Evolutionary conservation across 2,329 filamentous ascomycete species (phyloP).

Genomic region (Sclerotiophoma versabilis): DNA sequence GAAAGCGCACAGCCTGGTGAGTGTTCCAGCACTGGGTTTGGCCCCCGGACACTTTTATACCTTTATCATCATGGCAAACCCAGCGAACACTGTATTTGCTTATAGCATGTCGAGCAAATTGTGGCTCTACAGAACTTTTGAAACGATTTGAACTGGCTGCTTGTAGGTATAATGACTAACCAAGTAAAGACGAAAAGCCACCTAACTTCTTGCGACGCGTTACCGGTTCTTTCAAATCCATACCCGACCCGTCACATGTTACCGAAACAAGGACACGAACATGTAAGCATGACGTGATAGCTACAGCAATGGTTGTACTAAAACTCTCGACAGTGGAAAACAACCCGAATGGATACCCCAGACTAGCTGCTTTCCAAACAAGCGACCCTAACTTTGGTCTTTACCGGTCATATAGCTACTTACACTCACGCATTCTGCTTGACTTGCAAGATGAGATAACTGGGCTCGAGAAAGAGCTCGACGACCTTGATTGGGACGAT

Average conservation of each 20-base stretch:
- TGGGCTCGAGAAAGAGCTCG: constrained; percentile 47
- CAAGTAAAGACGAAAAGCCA: constrained; percentile 29
- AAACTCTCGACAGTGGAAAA: constrained; percentile 42
- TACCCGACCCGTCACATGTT: constrained; percentile 40
- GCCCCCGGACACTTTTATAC: constrained; percentile 20
- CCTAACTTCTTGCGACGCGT: constrained; percentile 37
- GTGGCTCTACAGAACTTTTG: no score
- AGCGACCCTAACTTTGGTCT: constrained; percentile 51
- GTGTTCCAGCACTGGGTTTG: constrained; percentile 21
- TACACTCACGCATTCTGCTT: constrained; percentile 50
- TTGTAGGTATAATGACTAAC: constrained; percentile 20
- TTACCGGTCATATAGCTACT: constrained; percentile 50
- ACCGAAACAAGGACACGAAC: constrained; percentile 44
- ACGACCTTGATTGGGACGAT: constrained; percentile 44
- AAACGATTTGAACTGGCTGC: no score
- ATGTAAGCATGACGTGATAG: constrained; percentile 25
- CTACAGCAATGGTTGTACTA: not conserved
- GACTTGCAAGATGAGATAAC: constrained; percentile 50
- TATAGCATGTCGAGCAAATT: no score
- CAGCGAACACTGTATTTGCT: no score
- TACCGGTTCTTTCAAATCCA: constrained; percentile 38
- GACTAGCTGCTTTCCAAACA: constrained; percentile 49
- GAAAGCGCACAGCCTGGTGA: constrained; percentile 44
- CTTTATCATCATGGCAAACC: not conserved
- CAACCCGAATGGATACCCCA: constrained; percentile 49